Evolutionary conservation across 1,284 basidiomycete genomes (phyloP).

Genomic region (Ceraceosorus guamensis): DNA sequence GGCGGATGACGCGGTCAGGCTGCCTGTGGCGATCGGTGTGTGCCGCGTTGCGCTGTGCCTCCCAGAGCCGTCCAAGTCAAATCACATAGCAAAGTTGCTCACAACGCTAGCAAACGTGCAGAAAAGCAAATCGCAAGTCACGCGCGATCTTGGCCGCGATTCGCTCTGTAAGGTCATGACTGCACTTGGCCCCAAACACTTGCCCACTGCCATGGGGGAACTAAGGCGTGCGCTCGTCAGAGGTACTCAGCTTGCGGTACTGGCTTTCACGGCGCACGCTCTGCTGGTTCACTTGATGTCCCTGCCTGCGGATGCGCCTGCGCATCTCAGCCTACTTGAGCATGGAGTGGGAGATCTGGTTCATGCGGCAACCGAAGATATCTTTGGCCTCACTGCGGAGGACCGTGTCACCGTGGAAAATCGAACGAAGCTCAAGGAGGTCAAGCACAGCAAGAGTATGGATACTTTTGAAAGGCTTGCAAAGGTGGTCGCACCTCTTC

Average conservation of each 20-base stretch:
- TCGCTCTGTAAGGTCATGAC: conserved; percentile 75
- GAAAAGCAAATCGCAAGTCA: conserved; percentile 86
- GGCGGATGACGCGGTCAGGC: conserved; percentile 61
- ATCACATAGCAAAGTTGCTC: conserved; percentile 69
- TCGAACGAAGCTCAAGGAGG: conserved; percentile 63
- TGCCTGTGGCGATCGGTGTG: conserved; percentile 78
- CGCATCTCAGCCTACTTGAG: conserved; percentile 55
- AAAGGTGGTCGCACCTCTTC: conserved; percentile 26
- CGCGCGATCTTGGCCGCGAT: conserved; percentile 77
- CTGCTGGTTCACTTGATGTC: conserved; percentile 61
- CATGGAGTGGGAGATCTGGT: conserved; percentile 69
- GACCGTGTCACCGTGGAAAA: conserved; percentile 83
- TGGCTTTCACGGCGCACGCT: conserved; percentile 77
- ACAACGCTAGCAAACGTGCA: conserved; percentile 80
- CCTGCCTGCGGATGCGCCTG: conserved; percentile 57
- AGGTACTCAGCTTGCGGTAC: conserved; percentile 87
- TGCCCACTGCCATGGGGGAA: conserved; percentile 70
- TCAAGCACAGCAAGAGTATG: conserved; percentile 45
- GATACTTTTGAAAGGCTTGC: conserved; percentile 46
- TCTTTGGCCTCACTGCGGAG: conserved; percentile 88
- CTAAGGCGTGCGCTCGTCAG: conserved; percentile 73
- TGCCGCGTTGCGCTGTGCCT: conserved; percentile 76
- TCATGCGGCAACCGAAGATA: conserved; percentile 78
- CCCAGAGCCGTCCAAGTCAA: conserved; percentile 55
- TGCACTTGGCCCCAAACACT: conserved; percentile 66